Base-by-base conservation (phyloP, 176 grass and related monocot genomes). In the Saccharum officinarum region DNA sequence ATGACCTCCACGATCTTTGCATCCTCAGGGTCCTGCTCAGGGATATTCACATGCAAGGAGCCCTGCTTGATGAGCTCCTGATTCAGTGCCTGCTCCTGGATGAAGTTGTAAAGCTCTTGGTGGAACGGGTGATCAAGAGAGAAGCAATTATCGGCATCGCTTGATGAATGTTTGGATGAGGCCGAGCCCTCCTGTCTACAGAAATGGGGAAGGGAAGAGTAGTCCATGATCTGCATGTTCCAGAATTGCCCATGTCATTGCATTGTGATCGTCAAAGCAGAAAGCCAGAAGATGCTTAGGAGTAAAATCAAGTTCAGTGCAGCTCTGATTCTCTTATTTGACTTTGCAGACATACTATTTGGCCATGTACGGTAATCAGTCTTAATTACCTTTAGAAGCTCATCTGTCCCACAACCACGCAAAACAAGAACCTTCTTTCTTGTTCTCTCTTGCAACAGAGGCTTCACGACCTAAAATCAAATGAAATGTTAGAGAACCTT, bases 401-500 rank as follows among this genome's bases (percentile, higher is more conserved):
- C 93, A 55, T 98, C 89, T 82, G 75, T 91, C 49, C 96, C 96
- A 82, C 83, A 81, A 55, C 93, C 93, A 31, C 71, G 77, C 78
- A 98, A 85, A 76, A 98, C 93, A 86, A 82, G 80, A 49, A 98
- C 88, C 71, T 95, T 95, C 85, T 91, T 98, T 82, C 93, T 92
- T 37, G 96, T 95, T 40, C 96, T 90, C 80, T 98, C 96, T 92
- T 95, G 96, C 71, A 98, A 88, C 38, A 98, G 86, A 70, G 96
- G 96, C 72, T 98, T 98, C 73, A 98, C 96, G 79, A 95, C 91
- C 96, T 98, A 85, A 75, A 70, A 36, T 15, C 8, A 76, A 63
- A 80, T 80, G 2, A 87, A 78, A 50, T 39, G n/a, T 52, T 80
- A 77, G 22, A 57, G 22, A 66, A 12, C 8, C 10, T 75, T 62